These are phyloP conservation scores for Fomes fomentarius DNA, from an alignment of 1,284 basidiomycete genomes.

Conservation along the genomic window DNA sequence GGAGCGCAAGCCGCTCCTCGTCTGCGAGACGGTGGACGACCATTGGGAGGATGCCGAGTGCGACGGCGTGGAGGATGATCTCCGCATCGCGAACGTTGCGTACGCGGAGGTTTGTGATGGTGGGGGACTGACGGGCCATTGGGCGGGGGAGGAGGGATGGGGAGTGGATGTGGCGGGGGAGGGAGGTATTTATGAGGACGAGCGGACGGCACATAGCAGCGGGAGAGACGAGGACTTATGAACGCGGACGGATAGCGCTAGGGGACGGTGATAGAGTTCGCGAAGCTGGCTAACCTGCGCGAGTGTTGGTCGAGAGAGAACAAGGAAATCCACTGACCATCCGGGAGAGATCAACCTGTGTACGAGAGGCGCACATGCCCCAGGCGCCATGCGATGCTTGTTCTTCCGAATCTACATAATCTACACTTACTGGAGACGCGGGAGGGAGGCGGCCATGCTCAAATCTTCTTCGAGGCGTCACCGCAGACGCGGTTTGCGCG, in stretches of 20 bases:
- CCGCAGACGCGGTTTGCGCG: not conserved
- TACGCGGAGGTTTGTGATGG: constrained; percentile 43
- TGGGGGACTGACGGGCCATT: constrained; percentile 39
- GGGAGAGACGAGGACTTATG: constrained; percentile 13
- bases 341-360: constrained; percentile 18
- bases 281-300: constrained; percentile 12
- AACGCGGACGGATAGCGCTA: constrained; percentile 1
- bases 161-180: constrained; percentile 21
- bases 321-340: constrained; percentile 4
- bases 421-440: no score
- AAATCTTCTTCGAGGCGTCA: not conserved
- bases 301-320: not conserved
- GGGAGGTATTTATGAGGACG: constrained; percentile 4
- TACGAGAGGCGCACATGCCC: constrained; percentile 17
- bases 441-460: no score
- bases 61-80: constrained; percentile 46
- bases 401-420: constrained; percentile 12
- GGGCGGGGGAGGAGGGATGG: not conserved
- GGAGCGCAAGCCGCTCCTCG: constrained; percentile 44
- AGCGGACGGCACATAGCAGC: constrained; percentile 10
- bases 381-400: constrained; percentile 14
- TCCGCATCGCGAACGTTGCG: constrained; percentile 45
- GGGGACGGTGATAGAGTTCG: constrained; percentile 13
- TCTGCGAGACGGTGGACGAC: constrained; percentile 46
- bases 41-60: constrained; percentile 39